Base-by-base conservation (phyloP, 2,329 filamentous ascomycete genomes). In the Neonectria neomacrospora region DNA sequence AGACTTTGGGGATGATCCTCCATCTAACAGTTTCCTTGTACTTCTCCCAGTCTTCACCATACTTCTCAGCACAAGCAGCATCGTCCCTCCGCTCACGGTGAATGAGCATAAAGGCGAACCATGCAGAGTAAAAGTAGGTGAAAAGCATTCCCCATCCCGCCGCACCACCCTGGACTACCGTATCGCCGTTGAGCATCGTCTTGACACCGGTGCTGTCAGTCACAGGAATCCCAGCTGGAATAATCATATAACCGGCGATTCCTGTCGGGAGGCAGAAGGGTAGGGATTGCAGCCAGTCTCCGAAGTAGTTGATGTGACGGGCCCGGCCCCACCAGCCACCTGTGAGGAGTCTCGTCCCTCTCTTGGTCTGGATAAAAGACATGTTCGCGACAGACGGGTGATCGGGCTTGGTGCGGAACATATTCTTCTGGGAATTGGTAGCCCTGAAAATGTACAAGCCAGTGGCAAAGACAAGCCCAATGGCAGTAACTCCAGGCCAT, bases 261-360 rank as follows among this genome's bases (percentile, higher is more conserved):
- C 92, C 91, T 0, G 94, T 97, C 0, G 94, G 94, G 39, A 97
- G 82, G 65, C 89, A 92, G 76, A 95, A 97, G 0, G 93, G 88
- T 88, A 92, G 96, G 11, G 90, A 88, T 86, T 96, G 93, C 67
- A 95, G 82, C 94, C 94, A 97, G 79, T 97, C 94, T 41, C 94
- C 94, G 4, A 96, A 82, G 79, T 97, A 97, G 81, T 97, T 97
- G 83, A 97, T 94, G 78, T 97, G 94, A 30, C 94, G 88, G 0
- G 93, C 91, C 23, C 87, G 84, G 34, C 94, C 94, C 94, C 94
- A 97, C 94, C 94, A 97, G 47, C 94, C 94, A 1, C 90, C 90
- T 0, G 90, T 88, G 64, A 97, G 84, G 32, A 97, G 86, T 63
- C 89, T 90, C 22, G 91, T 93, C 55, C 94, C 94, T 3, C 88